A percentile compares a stretch with the other conserved stretches of the same genome.
These are phyloP conservation scores for Emergomyces pasteurianus DNA, from an alignment of 2,329 filamentous ascomycete genomes.

Conservation along the genomic window DNA sequence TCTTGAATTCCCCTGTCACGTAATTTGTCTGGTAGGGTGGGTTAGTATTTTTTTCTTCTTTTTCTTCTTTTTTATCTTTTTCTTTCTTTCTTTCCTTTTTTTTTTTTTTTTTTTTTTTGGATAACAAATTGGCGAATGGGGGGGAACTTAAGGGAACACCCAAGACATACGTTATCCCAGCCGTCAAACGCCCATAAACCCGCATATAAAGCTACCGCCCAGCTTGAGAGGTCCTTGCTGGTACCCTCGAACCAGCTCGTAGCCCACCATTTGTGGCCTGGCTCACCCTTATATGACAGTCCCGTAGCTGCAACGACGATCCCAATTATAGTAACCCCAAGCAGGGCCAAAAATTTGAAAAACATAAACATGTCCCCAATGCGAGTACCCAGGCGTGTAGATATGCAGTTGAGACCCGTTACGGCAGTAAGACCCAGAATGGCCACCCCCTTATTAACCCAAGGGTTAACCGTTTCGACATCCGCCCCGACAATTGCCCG, in stretches of 20 bases:
- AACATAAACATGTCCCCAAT: constrained; percentile 94
- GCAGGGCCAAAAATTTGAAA: constrained; percentile 80
- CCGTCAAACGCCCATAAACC: constrained; percentile 97
- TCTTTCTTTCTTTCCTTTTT: background rate
- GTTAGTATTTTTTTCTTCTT: background rate
- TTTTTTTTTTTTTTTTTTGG: background rate
- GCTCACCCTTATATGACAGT: constrained; percentile 60
- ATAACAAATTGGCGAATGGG: background rate
- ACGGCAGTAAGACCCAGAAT: constrained; percentile 63
- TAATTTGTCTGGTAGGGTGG: constrained; percentile 65
- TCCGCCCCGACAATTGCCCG: constrained; percentile 78
- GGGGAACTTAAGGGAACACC: background rate
- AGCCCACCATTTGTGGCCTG: constrained; percentile 76
- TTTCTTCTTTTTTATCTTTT: background rate
- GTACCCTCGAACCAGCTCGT: constrained; percentile 83
- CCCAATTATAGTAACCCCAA: constrained; percentile 77
- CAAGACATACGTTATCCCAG: constrained; percentile 81
- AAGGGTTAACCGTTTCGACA: constrained; percentile 64
- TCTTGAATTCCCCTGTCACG: constrained; percentile 91
- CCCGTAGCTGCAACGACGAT: constrained; percentile 83
- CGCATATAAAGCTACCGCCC: constrained; percentile 89
- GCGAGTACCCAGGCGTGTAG: constrained; percentile 74
- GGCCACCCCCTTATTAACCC: constrained; percentile 84
- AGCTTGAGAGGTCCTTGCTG: constrained; percentile 64
- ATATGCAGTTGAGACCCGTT: constrained; percentile 79